Evolutionary conservation across 2,329 filamentous ascomycete species (phyloP), one percentile per base, ranked within the genome.

Genomic region (Pestalotiopsis sp.): DNA sequence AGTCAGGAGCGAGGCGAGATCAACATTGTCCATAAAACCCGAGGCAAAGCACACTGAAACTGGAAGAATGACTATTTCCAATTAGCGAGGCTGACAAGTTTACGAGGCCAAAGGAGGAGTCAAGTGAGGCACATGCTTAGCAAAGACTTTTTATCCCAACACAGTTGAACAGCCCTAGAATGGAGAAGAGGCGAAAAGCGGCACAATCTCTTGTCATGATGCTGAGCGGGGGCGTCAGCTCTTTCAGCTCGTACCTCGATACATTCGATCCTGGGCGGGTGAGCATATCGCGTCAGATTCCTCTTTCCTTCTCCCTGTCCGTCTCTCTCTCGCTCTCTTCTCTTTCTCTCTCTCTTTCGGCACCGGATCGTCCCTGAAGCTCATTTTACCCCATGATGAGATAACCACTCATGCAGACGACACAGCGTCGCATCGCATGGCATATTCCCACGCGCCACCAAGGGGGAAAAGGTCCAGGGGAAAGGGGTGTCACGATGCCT

Each of bases 301-400:
- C 14, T 20, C 17, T n/a, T 20, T 52, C 17, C 20, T 20, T 9
- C 45, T 52, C 20, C 41, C 41, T n/a, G 31, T 36, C 31, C 6
- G 7, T 36, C 31, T n/a, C 4, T 49, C 39, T 17, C 39, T 49
- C n/a, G 3, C 20, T 20, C 41, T 49, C 13, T 49, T 52, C 45
- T 52, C 14, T 52, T 20, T 52, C 17, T 52, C 45, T 52, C 45
- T 52, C 20, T 52, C 45, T 49, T 14, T 49, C 41, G 14, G 41
- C 13, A 49, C n/a, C n/a, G 13, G 13, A 49, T 49, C 41, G 13
- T 49, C 31, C 31, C 31, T 36, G 31, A 36, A 62, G 59, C 31
- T 39, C 27, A 39, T 36, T 36, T 64, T 45, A 64, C 61, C 61
- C 61, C 61, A 64, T 64, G 20, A 64, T 64, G 61, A 64, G 23